Evolutionary conservation across 768 basidiomycete genomes (phyloP).

Genomic region (Termitomyces bulborhizus): DNA sequence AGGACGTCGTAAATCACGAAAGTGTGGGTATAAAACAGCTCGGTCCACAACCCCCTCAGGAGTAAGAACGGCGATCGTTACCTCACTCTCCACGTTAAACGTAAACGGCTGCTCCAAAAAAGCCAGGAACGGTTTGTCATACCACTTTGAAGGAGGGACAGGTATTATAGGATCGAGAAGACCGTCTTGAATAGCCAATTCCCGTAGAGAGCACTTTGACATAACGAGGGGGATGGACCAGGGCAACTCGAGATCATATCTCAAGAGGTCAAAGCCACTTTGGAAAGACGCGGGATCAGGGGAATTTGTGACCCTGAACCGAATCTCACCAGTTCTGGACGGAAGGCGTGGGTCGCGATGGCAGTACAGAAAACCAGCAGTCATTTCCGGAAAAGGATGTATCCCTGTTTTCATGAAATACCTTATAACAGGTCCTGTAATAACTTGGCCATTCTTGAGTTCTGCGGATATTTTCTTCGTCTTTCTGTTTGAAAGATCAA

Average conservation of each 20-base stretch:
- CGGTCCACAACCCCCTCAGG: background rate
- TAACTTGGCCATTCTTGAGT: background rate
- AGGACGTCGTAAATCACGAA: no score
- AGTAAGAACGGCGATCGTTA: background rate
- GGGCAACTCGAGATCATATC: constrained; percentile 2
- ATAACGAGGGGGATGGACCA: constrained; percentile 4
- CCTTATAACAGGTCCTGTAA: background rate
- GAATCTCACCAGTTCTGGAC: constrained; percentile 8
- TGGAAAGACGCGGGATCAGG: constrained; percentile 7
- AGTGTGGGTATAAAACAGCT: no score
- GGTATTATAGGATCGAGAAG: no score
- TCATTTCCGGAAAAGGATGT: background rate
- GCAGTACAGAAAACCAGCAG: constrained; percentile 16
- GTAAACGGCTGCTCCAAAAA: background rate
- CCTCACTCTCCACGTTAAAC: background rate
- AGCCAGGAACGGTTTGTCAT: background rate
- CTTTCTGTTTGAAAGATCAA: background rate
- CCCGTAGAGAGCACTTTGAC: no score
- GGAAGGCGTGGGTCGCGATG: constrained; percentile 2
- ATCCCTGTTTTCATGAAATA: background rate
- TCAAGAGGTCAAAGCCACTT: constrained; percentile 10
- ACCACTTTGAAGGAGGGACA: no score
- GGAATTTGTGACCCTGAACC: constrained; percentile 14
- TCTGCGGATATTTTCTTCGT: no score
- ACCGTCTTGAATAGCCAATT: no score